Evolutionary conservation across 2,329 filamentous ascomycete species (phyloP), one percentile per base, ranked within the genome.

Genomic region (Pyricularia sp.): DNA sequence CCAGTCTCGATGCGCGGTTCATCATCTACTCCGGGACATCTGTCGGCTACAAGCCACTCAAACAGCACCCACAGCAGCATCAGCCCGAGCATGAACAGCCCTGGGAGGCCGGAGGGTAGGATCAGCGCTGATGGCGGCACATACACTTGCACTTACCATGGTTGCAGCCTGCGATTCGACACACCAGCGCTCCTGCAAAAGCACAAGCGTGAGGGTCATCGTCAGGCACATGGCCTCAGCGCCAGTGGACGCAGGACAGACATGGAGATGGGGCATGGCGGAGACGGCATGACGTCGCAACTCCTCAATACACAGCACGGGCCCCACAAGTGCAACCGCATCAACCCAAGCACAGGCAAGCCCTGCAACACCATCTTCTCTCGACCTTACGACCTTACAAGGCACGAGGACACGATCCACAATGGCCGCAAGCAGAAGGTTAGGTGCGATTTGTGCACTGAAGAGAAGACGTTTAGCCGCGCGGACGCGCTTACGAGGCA

Each of bases 341-440:
- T 94, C 80, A 98, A 98, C 79, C 94, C 94, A 1, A 94, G 92
- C 72, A 98, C 95, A 0, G 92, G 93, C 72, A 97, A 97, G 81
- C 91, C 93, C 0, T 98, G 95, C 85, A 94, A 92, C 77, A 96
- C 93, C 0, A 85, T 97, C 68, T 98, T 99, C 79, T 97, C 94
- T 0, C 85, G 95, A 25, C 95, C 95, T 1, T 99, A 99, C 83
- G 95, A 99, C 79, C 85, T 99, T 68, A 99, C 95, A 0, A 86
- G 95, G 26, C 95, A 99, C 77, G 95, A 99, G 78, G 94, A 97
- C 73, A 98, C 95, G 0, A 98, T 98, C 72, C 95, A 98, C 85
- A 97, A 97, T 74, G 90, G 89, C 0, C 89, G 92, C 74, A 97
- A 97, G 84, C 90, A 94, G 78, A 98, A 98, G 82, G 93, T 97